Evolutionary conservation across 768 basidiomycete genomes (phyloP).

Genomic region (Mycena vitilis): DNA sequence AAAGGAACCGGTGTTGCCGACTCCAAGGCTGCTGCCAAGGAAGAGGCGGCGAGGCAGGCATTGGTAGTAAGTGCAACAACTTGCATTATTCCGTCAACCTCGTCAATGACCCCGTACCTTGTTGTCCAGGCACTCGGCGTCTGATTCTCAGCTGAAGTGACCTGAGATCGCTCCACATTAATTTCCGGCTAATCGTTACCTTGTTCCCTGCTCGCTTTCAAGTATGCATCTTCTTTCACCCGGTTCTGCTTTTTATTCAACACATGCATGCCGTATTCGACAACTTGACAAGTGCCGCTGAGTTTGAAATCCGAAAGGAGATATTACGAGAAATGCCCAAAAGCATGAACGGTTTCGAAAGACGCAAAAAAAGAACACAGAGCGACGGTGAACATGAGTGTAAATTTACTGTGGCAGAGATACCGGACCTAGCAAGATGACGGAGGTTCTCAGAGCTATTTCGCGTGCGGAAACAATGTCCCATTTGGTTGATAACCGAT

Average conservation of each 20-base stretch:
- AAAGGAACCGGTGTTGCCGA: conserved; percentile 59
- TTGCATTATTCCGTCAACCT: too few relatives aligned
- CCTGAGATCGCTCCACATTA: neutral
- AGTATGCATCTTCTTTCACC: neutral
- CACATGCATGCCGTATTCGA: neutral
- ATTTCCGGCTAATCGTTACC: neutral
- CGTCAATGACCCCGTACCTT: neutral
- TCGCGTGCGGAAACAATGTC: neutral
- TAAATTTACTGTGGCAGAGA: neutral
- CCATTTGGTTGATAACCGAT: neutral
- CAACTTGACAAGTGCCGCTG: conserved; percentile 4
- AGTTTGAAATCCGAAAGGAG: conserved; percentile 24
- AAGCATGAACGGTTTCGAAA: neutral
- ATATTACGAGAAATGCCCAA: neutral
- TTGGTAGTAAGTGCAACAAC: conserved; percentile 47
- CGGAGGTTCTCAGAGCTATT: neutral
- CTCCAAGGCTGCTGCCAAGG: conserved; percentile 60
- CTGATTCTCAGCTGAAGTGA: neutral
- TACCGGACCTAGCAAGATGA: neutral
- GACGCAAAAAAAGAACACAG: neutral
- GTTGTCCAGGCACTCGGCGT: conserved; percentile 13
- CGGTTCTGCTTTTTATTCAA: neutral
- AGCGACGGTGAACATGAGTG: neutral
- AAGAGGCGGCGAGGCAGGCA: conserved; percentile 59
- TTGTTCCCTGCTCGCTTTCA: neutral